Conservation (phyloP, 176 grass and related monocot genomes). For the Hordeum marinum region DNA sequence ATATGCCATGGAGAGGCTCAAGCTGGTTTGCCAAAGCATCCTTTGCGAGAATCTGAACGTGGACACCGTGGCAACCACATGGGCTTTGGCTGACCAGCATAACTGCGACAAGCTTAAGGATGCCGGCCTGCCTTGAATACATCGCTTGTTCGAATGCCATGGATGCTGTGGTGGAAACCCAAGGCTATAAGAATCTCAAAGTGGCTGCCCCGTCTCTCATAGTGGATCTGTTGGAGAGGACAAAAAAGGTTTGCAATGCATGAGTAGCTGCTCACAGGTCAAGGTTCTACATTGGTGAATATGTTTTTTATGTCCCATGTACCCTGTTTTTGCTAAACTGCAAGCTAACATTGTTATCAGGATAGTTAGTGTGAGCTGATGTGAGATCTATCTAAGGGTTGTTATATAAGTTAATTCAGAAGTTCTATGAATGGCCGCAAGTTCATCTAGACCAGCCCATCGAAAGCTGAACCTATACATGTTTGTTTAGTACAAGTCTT, state of each 20-base stretch:
- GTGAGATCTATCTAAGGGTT: no score
- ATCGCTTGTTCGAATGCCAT: not conserved
- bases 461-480: no score
- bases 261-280: not conserved
- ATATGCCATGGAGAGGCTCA: not conserved
- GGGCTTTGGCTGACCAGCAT: not conserved
- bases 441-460: no score
- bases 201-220: not conserved
- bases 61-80: not conserved
- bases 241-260: not conserved
- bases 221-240: not conserved
- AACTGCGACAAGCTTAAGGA: not conserved
- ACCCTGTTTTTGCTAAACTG: no score
- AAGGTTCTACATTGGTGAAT: not conserved
- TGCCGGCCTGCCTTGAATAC: not conserved
- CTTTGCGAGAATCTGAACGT: not conserved
- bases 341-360: no score
- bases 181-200: not conserved
- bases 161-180: not conserved
- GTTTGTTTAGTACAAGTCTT: no score
- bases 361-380: no score
- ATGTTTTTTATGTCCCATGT: no score
- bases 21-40: not conserved
- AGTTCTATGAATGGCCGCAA: no score
- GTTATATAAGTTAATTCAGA: no score